Evolutionary conservation across 2,329 filamentous ascomycete genomes (phyloP).

Genomic region (Colletotrichum destructivum): DNA sequence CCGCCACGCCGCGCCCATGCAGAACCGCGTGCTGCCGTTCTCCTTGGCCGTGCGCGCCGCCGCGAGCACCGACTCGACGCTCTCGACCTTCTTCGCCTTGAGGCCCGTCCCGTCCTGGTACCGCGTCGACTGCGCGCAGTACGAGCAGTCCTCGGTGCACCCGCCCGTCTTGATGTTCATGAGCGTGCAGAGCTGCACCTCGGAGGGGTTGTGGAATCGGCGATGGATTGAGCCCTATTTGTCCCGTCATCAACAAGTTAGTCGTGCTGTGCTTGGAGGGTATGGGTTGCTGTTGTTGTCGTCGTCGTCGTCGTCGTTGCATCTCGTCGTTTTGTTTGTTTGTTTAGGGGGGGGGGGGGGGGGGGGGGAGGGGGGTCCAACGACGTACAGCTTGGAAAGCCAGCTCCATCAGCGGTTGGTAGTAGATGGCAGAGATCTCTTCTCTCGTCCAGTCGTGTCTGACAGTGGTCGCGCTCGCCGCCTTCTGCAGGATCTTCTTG

Average conservation of each 20-base stretch:
- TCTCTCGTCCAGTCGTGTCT: constrained; percentile 85
- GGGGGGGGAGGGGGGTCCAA: too few species aligned
- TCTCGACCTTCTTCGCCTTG: constrained; percentile 83
- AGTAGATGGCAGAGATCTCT: constrained; percentile 86
- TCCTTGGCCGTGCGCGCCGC: constrained; percentile 83
- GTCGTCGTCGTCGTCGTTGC: too few species aligned
- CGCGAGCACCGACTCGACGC: constrained; percentile 84
- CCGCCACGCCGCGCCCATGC: constrained; percentile 94
- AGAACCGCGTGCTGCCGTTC: constrained; percentile 92
- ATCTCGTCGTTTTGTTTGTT: too few species aligned
- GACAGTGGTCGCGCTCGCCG: constrained; percentile 72
- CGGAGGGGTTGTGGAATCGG: constrained; percentile 85
- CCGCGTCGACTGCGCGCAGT: constrained; percentile 90
- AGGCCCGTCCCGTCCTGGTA: constrained; percentile 84
- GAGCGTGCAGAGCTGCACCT: constrained; percentile 92
- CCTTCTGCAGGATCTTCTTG: constrained; percentile 59
- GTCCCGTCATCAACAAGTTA: neutral
- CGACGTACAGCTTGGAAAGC: constrained; percentile 78
- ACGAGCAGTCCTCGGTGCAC: constrained; percentile 92
- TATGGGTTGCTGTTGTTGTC: too few species aligned
- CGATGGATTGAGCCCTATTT: constrained; percentile 82
- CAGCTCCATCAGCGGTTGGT: constrained; percentile 85
- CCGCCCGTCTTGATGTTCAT: constrained; percentile 98
- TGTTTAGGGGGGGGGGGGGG: too few species aligned
- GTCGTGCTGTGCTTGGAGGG: neutral